A percentile compares a stretch with the other conserved stretches of the same genome.
These are phyloP conservation scores for Cytospora schulzeri DNA, from an alignment of 2,329 filamentous ascomycete genomes.

Conservation along the genomic window DNA sequence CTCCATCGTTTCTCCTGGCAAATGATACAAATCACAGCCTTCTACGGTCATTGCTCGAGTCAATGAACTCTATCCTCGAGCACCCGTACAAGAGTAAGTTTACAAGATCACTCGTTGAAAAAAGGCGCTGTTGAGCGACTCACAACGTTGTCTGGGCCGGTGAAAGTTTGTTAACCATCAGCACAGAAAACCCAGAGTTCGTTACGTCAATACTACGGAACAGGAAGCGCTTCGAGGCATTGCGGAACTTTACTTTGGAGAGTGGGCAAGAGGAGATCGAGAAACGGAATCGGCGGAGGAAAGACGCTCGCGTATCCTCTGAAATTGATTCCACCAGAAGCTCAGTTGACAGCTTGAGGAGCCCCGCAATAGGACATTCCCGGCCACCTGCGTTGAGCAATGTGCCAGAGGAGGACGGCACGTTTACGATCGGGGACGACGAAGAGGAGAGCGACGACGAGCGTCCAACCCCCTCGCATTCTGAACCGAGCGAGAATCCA, in stretches of 20 bases:
- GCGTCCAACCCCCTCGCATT: slow-evolving; percentile 60
- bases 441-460: slow-evolving; percentile 60
- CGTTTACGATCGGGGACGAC: slow-evolving; percentile 89
- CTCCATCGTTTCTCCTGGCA: slow-evolving; percentile 85
- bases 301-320: slow-evolving; percentile 59
- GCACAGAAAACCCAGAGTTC: slow-evolving; percentile 76
- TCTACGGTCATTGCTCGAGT: slow-evolving; percentile 80
- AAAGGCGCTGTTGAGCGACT: not conserved
- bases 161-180: slow-evolving; percentile 31
- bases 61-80: slow-evolving; percentile 86
- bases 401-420: slow-evolving; percentile 75
- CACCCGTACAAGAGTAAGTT: slow-evolving; percentile 76
- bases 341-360: slow-evolving; percentile 69
- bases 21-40: slow-evolving; percentile 89
- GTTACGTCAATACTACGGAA: slow-evolving; percentile 79
- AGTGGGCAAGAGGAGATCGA: slow-evolving; percentile 91
- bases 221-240: slow-evolving; percentile 78
- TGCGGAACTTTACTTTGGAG: slow-evolving; percentile 87
- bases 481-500: slow-evolving; percentile 65
- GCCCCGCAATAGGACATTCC: slow-evolving; percentile 57
- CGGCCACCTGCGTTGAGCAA: slow-evolving; percentile 62
- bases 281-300: slow-evolving; percentile 68
- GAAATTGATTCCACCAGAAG: slow-evolving; percentile 56
- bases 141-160: slow-evolving; percentile 8
- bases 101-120: not conserved